Percentiles rank a stretch among this genome's conserved stretches.
Evolutionary conservation across 805 yeast species (phyloP).

Genomic region (Kluyveromyces dobzhanskii): DNA sequence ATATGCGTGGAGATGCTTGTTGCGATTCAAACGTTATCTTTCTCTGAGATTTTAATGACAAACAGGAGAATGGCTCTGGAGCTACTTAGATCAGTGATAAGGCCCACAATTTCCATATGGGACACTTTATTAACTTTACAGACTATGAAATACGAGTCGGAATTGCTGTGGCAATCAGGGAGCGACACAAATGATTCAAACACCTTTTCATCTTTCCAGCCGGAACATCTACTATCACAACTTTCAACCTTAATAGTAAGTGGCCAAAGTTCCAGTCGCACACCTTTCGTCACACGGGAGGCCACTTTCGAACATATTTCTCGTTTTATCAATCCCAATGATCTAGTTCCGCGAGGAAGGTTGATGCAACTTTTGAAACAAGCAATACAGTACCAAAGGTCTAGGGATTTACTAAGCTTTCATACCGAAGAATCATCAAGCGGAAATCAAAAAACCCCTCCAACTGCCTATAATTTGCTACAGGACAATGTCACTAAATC

Average conservation of each 20-base stretch:
- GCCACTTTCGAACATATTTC: constrained; percentile 30
- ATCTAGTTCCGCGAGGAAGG: constrained; percentile 45
- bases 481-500: constrained; percentile 16
- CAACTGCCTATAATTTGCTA: constrained; percentile 14
- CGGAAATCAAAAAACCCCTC: constrained; percentile 18
- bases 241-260: constrained; percentile 3
- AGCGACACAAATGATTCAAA: background rate
- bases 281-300: background rate
- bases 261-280: background rate
- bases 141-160: constrained; percentile 10
- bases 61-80: constrained; percentile 3
- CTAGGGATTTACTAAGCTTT: constrained; percentile 29
- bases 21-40: constrained; percentile 2
- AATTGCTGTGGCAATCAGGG: constrained; percentile 1
- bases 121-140: constrained; percentile 17
- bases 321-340: constrained; percentile 41
- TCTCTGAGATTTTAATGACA: constrained; percentile 1
- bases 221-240: constrained; percentile 1
- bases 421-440: constrained; percentile 16
- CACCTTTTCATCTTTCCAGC: background rate
- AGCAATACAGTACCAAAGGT: constrained; percentile 40
- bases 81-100: constrained; percentile 14
- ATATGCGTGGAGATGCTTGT: constrained; percentile 4
- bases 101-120: constrained; percentile 22
- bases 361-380: constrained; percentile 43